phyloP scores from a whole-genome alignment of 345 rosid genomes.

The Eucalyptus cloeziana region DNA sequence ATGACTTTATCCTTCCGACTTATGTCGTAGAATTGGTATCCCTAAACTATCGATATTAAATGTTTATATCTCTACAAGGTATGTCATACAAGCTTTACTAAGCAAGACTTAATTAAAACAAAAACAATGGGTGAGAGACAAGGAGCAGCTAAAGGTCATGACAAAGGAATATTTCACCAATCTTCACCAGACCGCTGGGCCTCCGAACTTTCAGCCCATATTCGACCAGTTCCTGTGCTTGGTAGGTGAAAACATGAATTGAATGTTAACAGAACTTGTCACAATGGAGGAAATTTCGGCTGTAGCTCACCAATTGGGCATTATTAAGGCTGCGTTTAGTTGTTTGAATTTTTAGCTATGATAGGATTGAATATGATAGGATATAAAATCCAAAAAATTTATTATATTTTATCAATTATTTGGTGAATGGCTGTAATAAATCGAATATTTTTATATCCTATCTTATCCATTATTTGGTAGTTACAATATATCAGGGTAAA shows the following conservation, averaged over 20 bases:
- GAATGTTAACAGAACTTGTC: background rate
- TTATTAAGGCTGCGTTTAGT: too few relatives aligned
- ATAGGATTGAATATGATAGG: too few relatives aligned
- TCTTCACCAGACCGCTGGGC: background rate
- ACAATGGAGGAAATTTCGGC: too few relatives aligned
- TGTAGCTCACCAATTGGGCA: too few relatives aligned
- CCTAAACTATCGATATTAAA: background rate
- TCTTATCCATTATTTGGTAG: too few relatives aligned
- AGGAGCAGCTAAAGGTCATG: background rate
- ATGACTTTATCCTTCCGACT: background rate
- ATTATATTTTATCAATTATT: too few relatives aligned
- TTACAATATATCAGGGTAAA: too few relatives aligned
- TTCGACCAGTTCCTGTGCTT: background rate
- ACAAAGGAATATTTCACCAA: background rate
- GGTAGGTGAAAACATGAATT: background rate
- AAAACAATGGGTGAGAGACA: background rate
- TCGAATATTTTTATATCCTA: too few relatives aligned
- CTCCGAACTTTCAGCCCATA: background rate
- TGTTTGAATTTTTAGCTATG: too few relatives aligned
- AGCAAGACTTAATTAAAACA: background rate
- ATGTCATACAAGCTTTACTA: background rate
- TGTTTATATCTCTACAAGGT: background rate
- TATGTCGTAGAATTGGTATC: background rate
- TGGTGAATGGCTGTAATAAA: too few relatives aligned
- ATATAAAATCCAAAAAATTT: too few relatives aligned